Evolutionary conservation across 495 filamentous ascomycete genomes (phyloP).

Genomic region (Daldinia decipiens): DNA sequence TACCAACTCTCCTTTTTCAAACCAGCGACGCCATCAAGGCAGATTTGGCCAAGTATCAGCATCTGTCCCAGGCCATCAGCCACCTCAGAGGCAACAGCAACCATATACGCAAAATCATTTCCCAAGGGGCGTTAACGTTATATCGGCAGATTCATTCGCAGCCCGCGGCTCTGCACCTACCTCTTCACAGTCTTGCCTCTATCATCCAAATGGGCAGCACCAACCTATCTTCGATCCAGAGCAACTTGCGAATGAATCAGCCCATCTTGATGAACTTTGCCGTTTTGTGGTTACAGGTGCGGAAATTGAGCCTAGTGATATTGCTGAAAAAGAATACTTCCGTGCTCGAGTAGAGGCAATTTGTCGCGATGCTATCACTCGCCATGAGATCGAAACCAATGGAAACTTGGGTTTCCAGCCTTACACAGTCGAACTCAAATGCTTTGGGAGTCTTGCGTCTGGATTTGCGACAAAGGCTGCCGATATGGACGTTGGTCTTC

Average conservation of each 20-base stretch:
- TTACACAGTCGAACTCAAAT: conserved; percentile 66
- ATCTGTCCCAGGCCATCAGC: conserved; percentile 24
- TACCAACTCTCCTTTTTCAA: conserved; percentile 10
- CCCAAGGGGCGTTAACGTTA: conserved; percentile 27
- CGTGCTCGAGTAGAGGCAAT: conserved; percentile 65
- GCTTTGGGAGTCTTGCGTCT: conserved; percentile 77
- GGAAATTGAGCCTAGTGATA: conserved; percentile 64
- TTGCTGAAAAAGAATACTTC: conserved; percentile 70
- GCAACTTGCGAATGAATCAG: conserved; percentile 55
- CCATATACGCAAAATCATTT: conserved; percentile 17
- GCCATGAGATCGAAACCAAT: conserved; percentile 57
- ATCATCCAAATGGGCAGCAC: conserved; percentile 30
- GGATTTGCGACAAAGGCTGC: conserved; percentile 78
- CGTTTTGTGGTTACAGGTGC: conserved; percentile 52
- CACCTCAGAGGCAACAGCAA: conserved; percentile 37
- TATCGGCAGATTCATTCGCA: conserved; percentile 39
- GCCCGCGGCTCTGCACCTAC: conserved; percentile 16
- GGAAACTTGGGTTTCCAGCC: conserved; percentile 54
- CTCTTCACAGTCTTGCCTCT: conserved; percentile 30
- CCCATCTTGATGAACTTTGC: conserved; percentile 59
- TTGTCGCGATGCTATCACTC: conserved; percentile 63
- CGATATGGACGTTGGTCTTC: conserved; percentile 78
- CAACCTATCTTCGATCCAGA: conserved; percentile 42
- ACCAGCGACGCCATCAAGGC: conserved; percentile 21
- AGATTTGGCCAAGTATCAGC: conserved; percentile 11